phyloP scores from a whole-genome alignment of 441 rosid species.

The Populus hybrid region DNA sequence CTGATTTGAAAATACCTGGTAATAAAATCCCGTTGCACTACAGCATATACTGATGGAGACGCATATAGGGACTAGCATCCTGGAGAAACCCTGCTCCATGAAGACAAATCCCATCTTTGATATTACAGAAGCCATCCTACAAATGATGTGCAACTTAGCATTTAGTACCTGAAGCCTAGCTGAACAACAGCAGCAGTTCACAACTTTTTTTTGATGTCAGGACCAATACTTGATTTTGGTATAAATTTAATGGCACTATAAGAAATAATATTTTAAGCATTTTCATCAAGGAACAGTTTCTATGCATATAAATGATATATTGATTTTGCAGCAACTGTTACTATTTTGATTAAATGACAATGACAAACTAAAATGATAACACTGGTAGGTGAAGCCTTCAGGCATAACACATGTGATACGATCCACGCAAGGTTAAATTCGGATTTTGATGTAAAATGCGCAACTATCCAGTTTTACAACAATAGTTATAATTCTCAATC shows the following conservation, averaged over 20 bases:
- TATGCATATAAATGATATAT: background rate
- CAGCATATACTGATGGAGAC: constrained; percentile 77
- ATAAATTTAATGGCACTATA: background rate
- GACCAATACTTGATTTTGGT: background rate
- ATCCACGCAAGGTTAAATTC: no score
- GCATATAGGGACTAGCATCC: constrained; percentile 70
- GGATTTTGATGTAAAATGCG: no score
- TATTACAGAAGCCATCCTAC: constrained; percentile 95
- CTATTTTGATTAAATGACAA: background rate
- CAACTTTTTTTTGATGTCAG: background rate
- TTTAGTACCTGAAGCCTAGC: background rate
- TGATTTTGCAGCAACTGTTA: background rate
- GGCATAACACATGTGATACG: background rate
- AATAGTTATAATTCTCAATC: no score
- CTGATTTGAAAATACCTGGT: constrained; percentile 55
- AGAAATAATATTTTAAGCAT: background rate
- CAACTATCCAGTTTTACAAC: no score
- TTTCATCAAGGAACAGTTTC: background rate
- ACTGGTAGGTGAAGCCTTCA: background rate
- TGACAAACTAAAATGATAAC: background rate
- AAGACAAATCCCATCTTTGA: constrained; percentile 97
- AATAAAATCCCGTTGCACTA: constrained; percentile 89
- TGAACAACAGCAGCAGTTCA: background rate
- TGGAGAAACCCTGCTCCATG: constrained; percentile 81
- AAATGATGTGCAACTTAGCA: constrained; percentile 12